These are phyloP conservation scores for Globisporangium cylindrosporum DNA, from an alignment of 352 stramenopile species.

Conservation along the genomic window DNA sequence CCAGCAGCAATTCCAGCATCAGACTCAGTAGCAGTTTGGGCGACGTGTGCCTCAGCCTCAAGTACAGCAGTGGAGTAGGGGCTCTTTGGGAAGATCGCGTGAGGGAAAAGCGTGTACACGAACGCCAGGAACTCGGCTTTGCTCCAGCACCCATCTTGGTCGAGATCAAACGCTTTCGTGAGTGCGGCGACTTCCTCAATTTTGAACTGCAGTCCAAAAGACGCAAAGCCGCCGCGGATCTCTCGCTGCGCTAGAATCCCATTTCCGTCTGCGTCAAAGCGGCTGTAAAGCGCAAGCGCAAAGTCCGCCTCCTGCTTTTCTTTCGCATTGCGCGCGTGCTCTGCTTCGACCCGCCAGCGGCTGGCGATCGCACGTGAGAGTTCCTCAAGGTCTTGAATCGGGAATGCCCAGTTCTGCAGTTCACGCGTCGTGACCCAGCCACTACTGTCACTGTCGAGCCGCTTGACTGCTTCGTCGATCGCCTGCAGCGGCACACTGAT, in stretches of 20 bases:
- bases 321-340: neutral
- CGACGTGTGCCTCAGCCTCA: neutral
- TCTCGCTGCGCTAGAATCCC: slow-evolving; percentile 54
- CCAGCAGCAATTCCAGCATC: neutral
- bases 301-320: slow-evolving; percentile 15
- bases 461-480: slow-evolving; percentile 38
- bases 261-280: slow-evolving; percentile 63
- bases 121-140: slow-evolving; percentile 47
- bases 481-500: slow-evolving; percentile 19
- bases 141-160: slow-evolving; percentile 54
- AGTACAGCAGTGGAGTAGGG: neutral
- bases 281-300: slow-evolving; percentile 32
- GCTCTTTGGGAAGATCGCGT: neutral
- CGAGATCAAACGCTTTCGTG: slow-evolving; percentile 51
- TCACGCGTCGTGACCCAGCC: slow-evolving; percentile 68
- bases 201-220: slow-evolving; percentile 38
- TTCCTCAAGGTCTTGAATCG: slow-evolving; percentile 60
- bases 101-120: slow-evolving; percentile 37
- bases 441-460: slow-evolving; percentile 54
- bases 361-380: slow-evolving; percentile 37
- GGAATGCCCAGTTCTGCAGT: slow-evolving; percentile 47
- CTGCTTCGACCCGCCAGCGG: slow-evolving; percentile 26
- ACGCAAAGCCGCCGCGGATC: slow-evolving; percentile 41
- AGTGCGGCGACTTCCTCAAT: slow-evolving; percentile 39
- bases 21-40: neutral